Percentiles rank a stretch among this genome's conserved stretches.
phyloP scores from a whole-genome alignment of 306 rosid genomes.

The Abrus pulchellus region DNA sequence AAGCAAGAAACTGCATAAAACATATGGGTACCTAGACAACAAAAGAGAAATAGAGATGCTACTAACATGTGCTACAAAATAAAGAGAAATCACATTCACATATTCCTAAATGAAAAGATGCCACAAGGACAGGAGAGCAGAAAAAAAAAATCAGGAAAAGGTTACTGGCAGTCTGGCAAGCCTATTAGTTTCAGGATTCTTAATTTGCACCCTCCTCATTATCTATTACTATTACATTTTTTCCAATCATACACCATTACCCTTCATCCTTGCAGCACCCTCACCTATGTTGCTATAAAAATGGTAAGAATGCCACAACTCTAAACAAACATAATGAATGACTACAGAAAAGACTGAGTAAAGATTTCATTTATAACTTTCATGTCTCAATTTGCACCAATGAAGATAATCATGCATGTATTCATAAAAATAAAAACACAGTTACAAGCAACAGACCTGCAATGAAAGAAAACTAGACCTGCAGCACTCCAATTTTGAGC shows the following conservation, averaged over 20 bases:
- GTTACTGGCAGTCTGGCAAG: constrained; percentile 16
- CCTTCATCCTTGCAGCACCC: constrained; percentile 13
- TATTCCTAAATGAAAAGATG: constrained; percentile 3
- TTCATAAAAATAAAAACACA: background rate
- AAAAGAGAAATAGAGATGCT: background rate
- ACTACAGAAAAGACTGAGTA: constrained; percentile 33
- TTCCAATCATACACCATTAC: background rate
- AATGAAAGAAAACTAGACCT: constrained; percentile 79
- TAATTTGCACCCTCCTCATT: constrained; percentile 1
- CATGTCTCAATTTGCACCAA: constrained; percentile 23
- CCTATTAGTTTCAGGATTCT: constrained; percentile 11
- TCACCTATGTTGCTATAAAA: constrained; percentile 18
- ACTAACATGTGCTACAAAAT: background rate
- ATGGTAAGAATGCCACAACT: background rate
- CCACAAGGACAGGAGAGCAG: constrained; percentile 1
- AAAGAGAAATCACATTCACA: background rate
- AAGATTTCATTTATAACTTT: constrained; percentile 1
- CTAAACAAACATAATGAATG: constrained; percentile 35
- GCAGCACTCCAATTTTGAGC: constrained; percentile 97
- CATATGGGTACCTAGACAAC: constrained; percentile 3
- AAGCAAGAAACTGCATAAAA: constrained; percentile 26
- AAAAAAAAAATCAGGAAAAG: background rate
- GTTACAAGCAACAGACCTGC: constrained; percentile 67
- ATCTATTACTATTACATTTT: constrained; percentile 5
- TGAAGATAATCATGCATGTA: background rate